phyloP scores from a whole-genome alignment of 177 flowering plant genomes.

The Telopea speciosissima region DNA sequence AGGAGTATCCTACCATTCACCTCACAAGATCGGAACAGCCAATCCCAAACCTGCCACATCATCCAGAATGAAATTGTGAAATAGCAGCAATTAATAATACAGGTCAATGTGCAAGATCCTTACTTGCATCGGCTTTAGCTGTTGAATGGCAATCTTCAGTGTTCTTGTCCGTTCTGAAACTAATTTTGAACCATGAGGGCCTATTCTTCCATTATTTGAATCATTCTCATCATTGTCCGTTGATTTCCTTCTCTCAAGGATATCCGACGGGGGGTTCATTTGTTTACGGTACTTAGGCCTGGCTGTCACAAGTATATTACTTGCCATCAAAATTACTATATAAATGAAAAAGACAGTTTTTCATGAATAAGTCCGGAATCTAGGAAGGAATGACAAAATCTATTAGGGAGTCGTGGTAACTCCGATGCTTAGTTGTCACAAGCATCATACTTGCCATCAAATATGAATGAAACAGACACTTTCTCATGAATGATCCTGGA shows the following conservation, averaged over 20 bases:
- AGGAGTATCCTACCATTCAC: conserved; percentile 65
- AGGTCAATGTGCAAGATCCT: not conserved
- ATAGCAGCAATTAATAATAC: not conserved
- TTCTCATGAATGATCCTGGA: too few relatives aligned
- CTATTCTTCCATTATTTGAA: conserved; percentile 27
- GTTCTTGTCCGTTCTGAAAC: conserved; percentile 55
- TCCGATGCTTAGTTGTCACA: not conserved
- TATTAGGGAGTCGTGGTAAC: not conserved
- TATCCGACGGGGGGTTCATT: conserved; percentile 16
- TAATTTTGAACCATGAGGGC: conserved; percentile 30
- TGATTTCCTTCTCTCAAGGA: conserved; percentile 28
- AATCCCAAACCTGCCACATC: conserved; percentile 64
- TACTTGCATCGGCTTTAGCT: conserved; percentile 68
- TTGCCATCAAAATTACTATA: conserved; percentile 17
- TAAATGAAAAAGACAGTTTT: not conserved
- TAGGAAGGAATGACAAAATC: not conserved
- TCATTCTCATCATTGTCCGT: conserved; percentile 24
- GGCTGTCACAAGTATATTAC: conserved; percentile 51
- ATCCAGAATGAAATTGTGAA: not conserved
- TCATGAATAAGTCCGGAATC: not conserved
- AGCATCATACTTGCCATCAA: too few relatives aligned
- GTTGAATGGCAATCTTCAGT: conserved; percentile 51
- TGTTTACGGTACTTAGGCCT: conserved; percentile 73
- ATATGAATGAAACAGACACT: too few relatives aligned
- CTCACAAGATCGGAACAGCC: conserved; percentile 79